phyloP scores from a whole-genome alignment of 768 basidiomycete species.

The Phylloporus sp. region DNA sequence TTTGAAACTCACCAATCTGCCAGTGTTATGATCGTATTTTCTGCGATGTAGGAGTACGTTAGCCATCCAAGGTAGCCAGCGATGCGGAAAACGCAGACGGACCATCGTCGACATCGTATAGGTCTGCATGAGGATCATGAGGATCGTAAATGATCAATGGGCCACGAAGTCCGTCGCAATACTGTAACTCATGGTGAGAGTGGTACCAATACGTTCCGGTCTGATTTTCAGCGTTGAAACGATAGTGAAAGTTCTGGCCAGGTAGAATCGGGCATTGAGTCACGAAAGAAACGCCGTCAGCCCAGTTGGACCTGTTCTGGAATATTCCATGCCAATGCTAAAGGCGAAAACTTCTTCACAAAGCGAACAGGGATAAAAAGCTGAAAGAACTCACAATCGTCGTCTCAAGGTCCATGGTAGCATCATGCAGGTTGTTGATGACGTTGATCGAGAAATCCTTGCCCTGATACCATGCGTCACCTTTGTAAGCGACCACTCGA shows the following conservation, averaged over 20 bases:
- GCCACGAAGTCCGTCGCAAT: constrained; percentile 42
- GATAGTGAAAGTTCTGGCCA: constrained; percentile 37
- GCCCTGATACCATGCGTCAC: constrained; percentile 23
- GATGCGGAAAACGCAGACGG: not conserved
- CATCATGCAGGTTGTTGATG: constrained; percentile 30
- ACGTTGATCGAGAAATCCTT: constrained; percentile 36
- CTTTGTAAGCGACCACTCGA: not conserved
- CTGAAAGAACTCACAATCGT: constrained; percentile 31
- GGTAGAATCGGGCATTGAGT: constrained; percentile 45
- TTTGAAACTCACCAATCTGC: constrained; percentile 39
- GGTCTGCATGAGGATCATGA: constrained; percentile 35
- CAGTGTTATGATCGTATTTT: constrained; percentile 41
- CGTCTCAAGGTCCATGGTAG: constrained; percentile 33
- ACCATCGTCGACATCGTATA: constrained; percentile 51
- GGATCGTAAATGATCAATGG: constrained; percentile 45
- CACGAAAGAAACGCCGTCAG: constrained; percentile 39
- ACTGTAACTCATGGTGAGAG: constrained; percentile 38
- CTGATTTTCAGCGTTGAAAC: constrained; percentile 36
- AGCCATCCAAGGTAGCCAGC: not conserved
- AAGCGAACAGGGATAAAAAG: not conserved
- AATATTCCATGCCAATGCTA: constrained; percentile 36
- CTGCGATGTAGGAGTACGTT: constrained; percentile 16
- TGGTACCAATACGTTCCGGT: constrained; percentile 51
- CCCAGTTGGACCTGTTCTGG: constrained; percentile 33
- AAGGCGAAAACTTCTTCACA: not conserved